phyloP scores from a whole-genome alignment of 2,329 filamentous ascomycete species.

The Colletotrichum truncatum region DNA sequence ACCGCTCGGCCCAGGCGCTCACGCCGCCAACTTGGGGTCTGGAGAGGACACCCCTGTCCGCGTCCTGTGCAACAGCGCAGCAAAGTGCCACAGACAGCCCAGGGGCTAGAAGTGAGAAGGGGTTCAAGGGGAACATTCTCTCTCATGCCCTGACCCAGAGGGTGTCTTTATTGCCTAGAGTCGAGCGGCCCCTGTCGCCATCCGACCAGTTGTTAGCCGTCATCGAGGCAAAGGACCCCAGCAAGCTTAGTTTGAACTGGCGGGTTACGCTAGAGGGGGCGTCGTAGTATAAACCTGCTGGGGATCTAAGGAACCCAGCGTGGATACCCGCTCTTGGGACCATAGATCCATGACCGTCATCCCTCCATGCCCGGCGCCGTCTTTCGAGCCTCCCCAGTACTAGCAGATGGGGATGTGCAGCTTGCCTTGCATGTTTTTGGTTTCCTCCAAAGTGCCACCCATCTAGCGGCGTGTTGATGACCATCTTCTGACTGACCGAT shows the following conservation, averaged over 20 bases:
- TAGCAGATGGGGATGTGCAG: constrained; percentile 27
- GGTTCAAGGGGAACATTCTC: constrained; percentile 12
- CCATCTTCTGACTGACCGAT: background rate
- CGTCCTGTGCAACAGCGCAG: constrained; percentile 24
- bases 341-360: constrained; percentile 13
- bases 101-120: constrained; percentile 8
- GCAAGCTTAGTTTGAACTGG: constrained; percentile 8
- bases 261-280: background rate
- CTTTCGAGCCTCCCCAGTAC: constrained; percentile 1
- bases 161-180: constrained; percentile 17
- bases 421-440: constrained; percentile 31
- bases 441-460: constrained; percentile 29
- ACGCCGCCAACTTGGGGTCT: constrained; percentile 30
- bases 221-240: background rate
- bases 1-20: constrained; percentile 33
- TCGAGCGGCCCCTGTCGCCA: background rate
- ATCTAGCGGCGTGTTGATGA: constrained; percentile 7
- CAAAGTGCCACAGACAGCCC: constrained; percentile 2
- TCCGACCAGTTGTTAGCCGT: background rate
- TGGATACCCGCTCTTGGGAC: constrained; percentile 15
- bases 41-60: constrained; percentile 27
- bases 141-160: background rate
- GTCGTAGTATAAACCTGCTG: constrained; percentile 3
- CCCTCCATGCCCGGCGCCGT: background rate
- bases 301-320: constrained; percentile 8